Conservation (phyloP, 2,329 filamentous ascomycete genomes). For the Ambrosiella cleistominuta region DNA sequence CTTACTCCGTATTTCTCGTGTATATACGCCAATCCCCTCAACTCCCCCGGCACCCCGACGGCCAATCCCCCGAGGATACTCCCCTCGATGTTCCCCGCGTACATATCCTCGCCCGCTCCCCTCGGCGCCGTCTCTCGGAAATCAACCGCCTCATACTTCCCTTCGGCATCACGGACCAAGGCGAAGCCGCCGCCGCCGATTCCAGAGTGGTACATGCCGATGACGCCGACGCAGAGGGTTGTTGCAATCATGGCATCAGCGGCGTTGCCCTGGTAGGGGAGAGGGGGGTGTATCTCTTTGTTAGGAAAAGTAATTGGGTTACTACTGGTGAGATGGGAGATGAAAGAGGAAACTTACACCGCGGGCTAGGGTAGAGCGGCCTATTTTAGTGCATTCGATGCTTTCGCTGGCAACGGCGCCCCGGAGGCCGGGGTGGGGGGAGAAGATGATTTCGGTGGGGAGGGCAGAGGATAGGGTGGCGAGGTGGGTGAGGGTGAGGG, state of each 20-base stretch:
- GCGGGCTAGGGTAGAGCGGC: slow-evolving; percentile 39
- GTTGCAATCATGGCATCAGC: slow-evolving; percentile 61
- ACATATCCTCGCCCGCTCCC: slow-evolving; percentile 74
- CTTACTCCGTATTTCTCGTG: slow-evolving; percentile 51
- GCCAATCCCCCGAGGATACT: slow-evolving; percentile 59
- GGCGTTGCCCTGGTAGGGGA: slow-evolving; percentile 44
- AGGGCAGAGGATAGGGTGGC: not conserved
- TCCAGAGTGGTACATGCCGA: slow-evolving; percentile 63
- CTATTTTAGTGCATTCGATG: slow-evolving; percentile 50
- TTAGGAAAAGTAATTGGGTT: not conserved
- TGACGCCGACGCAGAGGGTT: slow-evolving; percentile 56
- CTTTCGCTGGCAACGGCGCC: slow-evolving; percentile 59
- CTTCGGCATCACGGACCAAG: slow-evolving; percentile 54
- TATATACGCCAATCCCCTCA: slow-evolving; percentile 63
- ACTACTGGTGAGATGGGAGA: not conserved
- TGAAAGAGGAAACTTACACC: slow-evolving; percentile 24
- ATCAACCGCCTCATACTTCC: slow-evolving; percentile 73
- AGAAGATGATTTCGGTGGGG: not conserved
- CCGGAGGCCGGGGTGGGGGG: not conserved
- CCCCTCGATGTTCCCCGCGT: slow-evolving; percentile 45
- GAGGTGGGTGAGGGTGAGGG: not conserved
- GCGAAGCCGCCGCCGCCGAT: slow-evolving; percentile 87
- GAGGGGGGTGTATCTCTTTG: not conserved
- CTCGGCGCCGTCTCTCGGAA: slow-evolving; percentile 79
- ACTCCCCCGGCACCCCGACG: slow-evolving; percentile 52